Conservation (phyloP, 2,329 filamentous ascomycete species). For the Trichothecium roseum region DNA sequence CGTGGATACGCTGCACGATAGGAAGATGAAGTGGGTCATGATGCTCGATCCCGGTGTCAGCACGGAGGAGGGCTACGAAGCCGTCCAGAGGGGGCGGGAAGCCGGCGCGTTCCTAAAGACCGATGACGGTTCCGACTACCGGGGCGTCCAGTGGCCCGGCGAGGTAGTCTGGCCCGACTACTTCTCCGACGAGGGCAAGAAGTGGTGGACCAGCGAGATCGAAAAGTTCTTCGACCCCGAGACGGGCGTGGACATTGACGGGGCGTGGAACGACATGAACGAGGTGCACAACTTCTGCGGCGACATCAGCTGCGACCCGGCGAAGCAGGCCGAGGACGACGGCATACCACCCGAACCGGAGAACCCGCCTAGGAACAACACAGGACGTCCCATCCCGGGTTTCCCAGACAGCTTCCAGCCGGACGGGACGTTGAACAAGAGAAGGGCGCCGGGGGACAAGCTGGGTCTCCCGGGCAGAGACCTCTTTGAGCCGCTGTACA, state of each 20-base stretch:
- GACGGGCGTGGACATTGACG: slow-evolving; percentile 63
- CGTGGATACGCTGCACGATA: slow-evolving; percentile 53
- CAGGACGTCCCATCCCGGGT: slow-evolving; percentile 3
- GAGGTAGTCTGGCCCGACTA: slow-evolving; percentile 64
- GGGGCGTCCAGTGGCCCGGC: slow-evolving; percentile 71
- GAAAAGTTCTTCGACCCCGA: slow-evolving; percentile 49
- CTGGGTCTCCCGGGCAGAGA: slow-evolving; percentile 8
- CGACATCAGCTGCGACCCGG: slow-evolving; percentile 9
- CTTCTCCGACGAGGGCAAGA: slow-evolving; percentile 53
- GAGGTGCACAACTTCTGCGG: slow-evolving; percentile 21
- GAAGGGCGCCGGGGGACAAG: slow-evolving; percentile 4
- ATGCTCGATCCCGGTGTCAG: slow-evolving; percentile 64
- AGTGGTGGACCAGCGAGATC: slow-evolving; percentile 64
- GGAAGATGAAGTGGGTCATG: slow-evolving; percentile 60
- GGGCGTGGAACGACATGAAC: slow-evolving; percentile 65
- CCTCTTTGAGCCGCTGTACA: slow-evolving; percentile 8
- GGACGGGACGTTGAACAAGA: neutral
- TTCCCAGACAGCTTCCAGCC: slow-evolving; percentile 6
- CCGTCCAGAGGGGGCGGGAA: slow-evolving; percentile 28
- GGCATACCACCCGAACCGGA: slow-evolving; percentile 3
- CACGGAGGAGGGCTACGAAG: slow-evolving; percentile 39
- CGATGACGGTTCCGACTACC: slow-evolving; percentile 41
- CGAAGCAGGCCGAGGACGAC: slow-evolving; percentile 10
- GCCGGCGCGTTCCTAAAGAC: slow-evolving; percentile 36
- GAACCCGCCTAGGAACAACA: slow-evolving; percentile 4